A percentile compares a stretch with the other conserved stretches of the same genome.
phyloP scores from a whole-genome alignment of 176 grass and related monocot species.

The Saccharum officinarum region DNA sequence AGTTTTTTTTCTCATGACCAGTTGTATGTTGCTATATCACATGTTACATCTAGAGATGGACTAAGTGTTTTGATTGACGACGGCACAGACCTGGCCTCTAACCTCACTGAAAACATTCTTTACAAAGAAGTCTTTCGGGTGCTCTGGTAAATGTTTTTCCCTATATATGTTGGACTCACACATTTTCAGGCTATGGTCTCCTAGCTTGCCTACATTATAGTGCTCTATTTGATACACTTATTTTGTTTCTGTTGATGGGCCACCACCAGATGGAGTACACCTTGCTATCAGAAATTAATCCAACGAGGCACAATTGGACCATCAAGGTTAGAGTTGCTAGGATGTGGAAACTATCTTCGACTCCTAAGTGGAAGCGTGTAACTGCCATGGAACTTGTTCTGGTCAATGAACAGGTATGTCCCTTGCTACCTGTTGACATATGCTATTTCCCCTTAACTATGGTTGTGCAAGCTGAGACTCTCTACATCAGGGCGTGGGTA shows the following conservation, averaged over 20 bases:
- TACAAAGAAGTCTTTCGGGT: not conserved
- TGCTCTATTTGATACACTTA: not conserved
- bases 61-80: not conserved
- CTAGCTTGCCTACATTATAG: not conserved
- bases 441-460: not conserved
- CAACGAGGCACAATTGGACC: not conserved
- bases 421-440: accelerated
- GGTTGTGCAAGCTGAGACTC: not conserved
- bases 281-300: not conserved
- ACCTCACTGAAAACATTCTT: not conserved
- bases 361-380: not conserved
- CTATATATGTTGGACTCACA: accelerated
- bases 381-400: not conserved
- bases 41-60: not conserved
- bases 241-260: not conserved
- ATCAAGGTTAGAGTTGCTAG: not conserved
- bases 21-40: not conserved
- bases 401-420: not conserved
- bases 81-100: not conserved
- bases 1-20: not conserved
- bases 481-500: not conserved
- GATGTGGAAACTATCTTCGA: not conserved
- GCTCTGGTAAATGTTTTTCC: not conserved
- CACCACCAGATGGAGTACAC: not conserved
- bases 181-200: not conserved